Evolutionary conservation across 345 rosid genomes (phyloP).

Genomic region (Corymbia maculata): DNA sequence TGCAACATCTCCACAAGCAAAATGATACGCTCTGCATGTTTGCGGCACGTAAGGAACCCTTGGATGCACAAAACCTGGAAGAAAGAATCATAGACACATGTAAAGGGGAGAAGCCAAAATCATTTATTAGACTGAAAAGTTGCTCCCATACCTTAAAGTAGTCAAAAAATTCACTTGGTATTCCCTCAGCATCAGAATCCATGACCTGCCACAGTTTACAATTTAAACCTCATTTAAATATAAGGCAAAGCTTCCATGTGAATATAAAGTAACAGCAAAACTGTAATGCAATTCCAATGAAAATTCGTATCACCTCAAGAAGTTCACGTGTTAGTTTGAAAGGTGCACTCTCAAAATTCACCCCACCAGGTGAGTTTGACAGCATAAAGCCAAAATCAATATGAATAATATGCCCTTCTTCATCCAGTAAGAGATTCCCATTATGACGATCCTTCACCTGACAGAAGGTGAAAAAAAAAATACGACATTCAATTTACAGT

Average conservation of each 20-base stretch:
- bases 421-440: constrained; percentile 91
- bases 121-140: not conserved
- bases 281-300: not conserved
- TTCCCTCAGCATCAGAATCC: constrained; percentile 99
- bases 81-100: not conserved
- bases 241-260: not conserved
- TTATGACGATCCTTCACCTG: constrained; percentile 97
- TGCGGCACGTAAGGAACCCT: constrained; percentile 95
- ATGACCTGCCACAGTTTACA: constrained; percentile 51
- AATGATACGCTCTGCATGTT: constrained; percentile 94
- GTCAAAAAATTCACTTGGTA: constrained; percentile 99
- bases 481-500: not conserved
- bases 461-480: not conserved
- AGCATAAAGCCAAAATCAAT: constrained; percentile 99
- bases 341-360: constrained; percentile 99
- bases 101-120: not conserved
- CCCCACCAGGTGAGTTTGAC: constrained; percentile 99
- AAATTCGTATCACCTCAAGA: constrained; percentile 57
- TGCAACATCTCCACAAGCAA: constrained; percentile 99
- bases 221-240: not conserved
- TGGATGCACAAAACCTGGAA: constrained; percentile 90
- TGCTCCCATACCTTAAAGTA: constrained; percentile 71
- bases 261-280: not conserved
- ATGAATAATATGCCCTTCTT: constrained; percentile 98
- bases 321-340: constrained; percentile 98